Evolutionary conservation across 768 basidiomycete species (phyloP).

Genomic region (Termitomyces sp.): DNA sequence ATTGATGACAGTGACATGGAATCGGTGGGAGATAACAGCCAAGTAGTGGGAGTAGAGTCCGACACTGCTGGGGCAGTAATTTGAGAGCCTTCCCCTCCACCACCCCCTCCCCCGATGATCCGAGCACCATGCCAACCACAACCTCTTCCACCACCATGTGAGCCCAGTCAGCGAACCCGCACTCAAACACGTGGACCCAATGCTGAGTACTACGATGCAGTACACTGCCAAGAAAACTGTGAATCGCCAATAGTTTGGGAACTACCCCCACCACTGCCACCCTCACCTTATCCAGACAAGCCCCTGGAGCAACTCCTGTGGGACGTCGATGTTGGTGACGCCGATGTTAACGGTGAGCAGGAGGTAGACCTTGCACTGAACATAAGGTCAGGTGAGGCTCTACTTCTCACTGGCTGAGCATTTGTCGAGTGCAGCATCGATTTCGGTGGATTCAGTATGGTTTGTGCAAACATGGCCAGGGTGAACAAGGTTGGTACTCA

Average conservation of each 20-base stretch:
- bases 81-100: too few relatives aligned
- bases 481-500: constrained; percentile 1
- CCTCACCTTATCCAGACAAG: not conserved
- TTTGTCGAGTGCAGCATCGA: not conserved
- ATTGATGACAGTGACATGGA: too few relatives aligned
- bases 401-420: not conserved
- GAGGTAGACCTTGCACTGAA: too few relatives aligned
- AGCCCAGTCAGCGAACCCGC: not conserved
- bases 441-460: not conserved
- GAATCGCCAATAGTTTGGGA: not conserved
- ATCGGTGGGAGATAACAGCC: too few relatives aligned
- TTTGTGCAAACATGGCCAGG: not conserved
- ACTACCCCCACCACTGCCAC: not conserved
- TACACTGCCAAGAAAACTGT: not conserved
- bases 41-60: too few relatives aligned
- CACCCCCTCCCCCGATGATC: too few relatives aligned
- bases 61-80: too few relatives aligned
- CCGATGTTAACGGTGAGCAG: not conserved
- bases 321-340: not conserved
- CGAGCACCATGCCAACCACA: not conserved
- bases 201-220: not conserved
- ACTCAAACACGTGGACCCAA: not conserved
- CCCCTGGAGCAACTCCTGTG: not conserved
- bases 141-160: not conserved
- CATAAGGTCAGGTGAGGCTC: too few relatives aligned